Evolutionary conservation across 2,329 filamentous ascomycete genomes (phyloP), one percentile per base, ranked within the genome.

Genomic region (Mollisiaceae sp.): DNA sequence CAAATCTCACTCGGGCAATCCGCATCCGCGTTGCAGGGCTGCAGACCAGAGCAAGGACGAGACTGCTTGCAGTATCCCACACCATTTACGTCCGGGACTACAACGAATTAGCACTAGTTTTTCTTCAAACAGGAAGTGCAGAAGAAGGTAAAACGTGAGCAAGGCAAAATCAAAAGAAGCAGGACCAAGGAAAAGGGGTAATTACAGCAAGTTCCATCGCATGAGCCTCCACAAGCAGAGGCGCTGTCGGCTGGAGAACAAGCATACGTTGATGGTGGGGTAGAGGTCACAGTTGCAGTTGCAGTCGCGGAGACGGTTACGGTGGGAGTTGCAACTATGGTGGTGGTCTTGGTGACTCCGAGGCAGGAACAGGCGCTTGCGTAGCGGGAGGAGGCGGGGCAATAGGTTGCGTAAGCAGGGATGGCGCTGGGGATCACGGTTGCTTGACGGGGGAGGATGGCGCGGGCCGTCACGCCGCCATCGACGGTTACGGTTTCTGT

Each of bases 401-500:
- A 67, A 27, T 43, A 52, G 4, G 56, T 60, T 59, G 65, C 62
- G 38, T 67, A 67, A 2, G 58, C 27, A 14, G 65, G 65, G 38
- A 64, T 41, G 9, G n/a, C 18, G 32, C 18, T 52, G 8, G 57
- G 43, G 35, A 2, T 50, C 8, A 36, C 18, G 24, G 54, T 58
- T 20, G 14, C 24, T 47, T 63, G 61, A 45, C 61, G 54, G n/a
- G 41, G n/a, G 8, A 22, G 20, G 20, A 57, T 18, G 4, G 55
- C 22, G 35, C 55, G 55, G 39, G 50, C 50, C 4, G 50, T 54
- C 4, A 54, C 24, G 27, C 27, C 27, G 3, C 27, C 27, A 32
- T 32, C 27, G 50, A 8, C 8, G 22, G 12, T 24, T 15, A 15
- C 24, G 24, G 50, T 54, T 8, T 52, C 47, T 4, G 24, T 52